Conservation (phyloP, 768 basidiomycete genomes). For the Suillus americanus region DNA sequence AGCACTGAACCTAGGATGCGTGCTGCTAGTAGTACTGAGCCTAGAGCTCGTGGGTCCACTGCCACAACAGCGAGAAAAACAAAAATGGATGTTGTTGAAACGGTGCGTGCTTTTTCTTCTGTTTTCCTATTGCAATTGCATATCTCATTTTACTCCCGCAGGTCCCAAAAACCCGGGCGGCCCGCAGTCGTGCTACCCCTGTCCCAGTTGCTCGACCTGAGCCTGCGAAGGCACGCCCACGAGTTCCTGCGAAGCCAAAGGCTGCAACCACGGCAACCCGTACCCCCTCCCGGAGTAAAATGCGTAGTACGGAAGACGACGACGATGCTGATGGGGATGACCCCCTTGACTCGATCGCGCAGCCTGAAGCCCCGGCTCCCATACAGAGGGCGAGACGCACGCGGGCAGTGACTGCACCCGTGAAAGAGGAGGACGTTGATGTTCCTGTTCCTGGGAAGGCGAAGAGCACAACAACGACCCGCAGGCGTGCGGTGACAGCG, state of each 20-base stretch:
- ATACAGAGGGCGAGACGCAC: slow-evolving; percentile 6
- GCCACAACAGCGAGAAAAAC: neutral
- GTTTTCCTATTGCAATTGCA: no score
- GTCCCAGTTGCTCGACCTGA: slow-evolving; percentile 4
- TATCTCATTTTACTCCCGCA: neutral
- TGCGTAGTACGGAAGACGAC: neutral
- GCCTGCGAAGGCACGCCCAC: slow-evolving; percentile 6
- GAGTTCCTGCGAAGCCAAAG: slow-evolving; percentile 5
- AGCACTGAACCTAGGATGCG: neutral
- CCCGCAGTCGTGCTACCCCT: neutral
- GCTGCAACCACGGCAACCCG: slow-evolving; percentile 2
- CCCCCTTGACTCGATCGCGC: slow-evolving; percentile 12
- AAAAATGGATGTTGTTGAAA: neutral
- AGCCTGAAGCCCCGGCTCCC: slow-evolving; percentile 5
- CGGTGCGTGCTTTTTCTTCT: neutral
- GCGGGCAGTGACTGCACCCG: slow-evolving; percentile 2
- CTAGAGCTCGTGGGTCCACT: neutral
- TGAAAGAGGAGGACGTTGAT: slow-evolving; percentile 12
- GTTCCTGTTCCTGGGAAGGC: neutral
- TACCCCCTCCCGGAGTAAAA: neutral
- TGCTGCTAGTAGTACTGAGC: slow-evolving; percentile 1
- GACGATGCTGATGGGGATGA: slow-evolving; percentile 10
- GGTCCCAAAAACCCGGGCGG: neutral
- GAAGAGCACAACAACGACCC: slow-evolving; percentile 1
- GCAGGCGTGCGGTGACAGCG: slow-evolving; percentile 5